Evolutionary conservation across 176 grass and related monocot genomes (phyloP), one percentile per base, ranked within the genome.

Genomic region (Leersia perrieri): DNA sequence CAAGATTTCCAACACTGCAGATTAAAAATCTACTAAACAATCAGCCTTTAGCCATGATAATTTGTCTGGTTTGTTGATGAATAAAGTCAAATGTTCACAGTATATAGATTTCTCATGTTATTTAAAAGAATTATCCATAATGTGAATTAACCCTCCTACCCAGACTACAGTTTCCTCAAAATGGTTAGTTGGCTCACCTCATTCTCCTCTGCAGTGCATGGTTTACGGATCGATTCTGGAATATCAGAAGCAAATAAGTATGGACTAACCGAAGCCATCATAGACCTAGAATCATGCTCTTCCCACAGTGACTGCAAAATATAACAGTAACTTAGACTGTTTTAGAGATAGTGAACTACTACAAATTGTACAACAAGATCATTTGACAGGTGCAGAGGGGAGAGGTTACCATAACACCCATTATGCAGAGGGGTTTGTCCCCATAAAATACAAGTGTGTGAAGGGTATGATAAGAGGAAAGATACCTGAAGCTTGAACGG

Each of bases 261-360:
- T 7, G 68, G 69, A 68, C 78, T 78, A 47, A 90, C 84, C 67
- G 68, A 76, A 74, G 84, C 84, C 51, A 82, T 64, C 76, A 73
- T 90, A 79, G 74, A 90, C 31, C 75, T 73, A 78, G 88, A 90
- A 40, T 68, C 79, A 79, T 80, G 69, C 20, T 90, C 88, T 78
- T 90, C 79, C 88, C 84, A 90, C 62, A 90, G 63, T 61, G 79
- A 86, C 88, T 90, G 33, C 7, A 86, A 68, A 74, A 63, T 68
- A 30, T 22, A 78, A 66, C n/a, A 86, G 42, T 39, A 79, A 68
- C 12, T 22, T 34, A 73, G 16, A 47, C 38, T 62, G 53, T 78
- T 35, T 73, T 47, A 83, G 7, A 76, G 28, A 83, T 33, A 78
- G 75, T 49, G 63, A 23, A 23, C 18, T 57, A 74, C 23, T 27